Base-by-base conservation (phyloP, 2,329 filamentous ascomycete species). In the Cladosporium sp. region DNA sequence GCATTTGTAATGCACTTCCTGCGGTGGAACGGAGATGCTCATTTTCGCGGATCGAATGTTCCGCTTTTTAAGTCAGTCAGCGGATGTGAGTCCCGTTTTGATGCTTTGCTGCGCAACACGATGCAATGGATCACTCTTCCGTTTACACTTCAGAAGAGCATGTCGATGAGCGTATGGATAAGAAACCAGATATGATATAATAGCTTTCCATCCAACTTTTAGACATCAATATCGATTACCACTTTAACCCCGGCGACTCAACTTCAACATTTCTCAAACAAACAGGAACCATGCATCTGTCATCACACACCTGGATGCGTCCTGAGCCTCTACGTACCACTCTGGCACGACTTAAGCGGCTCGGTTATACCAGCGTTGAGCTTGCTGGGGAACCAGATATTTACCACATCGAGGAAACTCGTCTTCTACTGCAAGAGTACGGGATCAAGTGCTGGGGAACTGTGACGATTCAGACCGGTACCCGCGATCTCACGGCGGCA, bases 401-500 rank as follows among this genome's bases (percentile, higher is more conserved):
- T 20, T 43, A 43, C 27, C 41, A 20, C 20, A 30, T 43, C 6
- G 20, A 18, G 12, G 20, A 29, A 15, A 43, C 41, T 7, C 41
- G 25, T 4, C 22, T 16, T 6, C 41, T 29, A 9, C 18, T 43
- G 22, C 12, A 43, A 30, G 41, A 43, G 25, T 32, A 43, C 27
- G 25, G 32, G 20, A 43, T 43, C 12, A 12, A 5, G 7, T 43
- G 41, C 41, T 43, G 41, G 41, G 41, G 41, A n/a, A 32, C 41
- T 3, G 41, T 43, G n/a, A 43, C 41, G 8, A 30, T 43, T n/a
- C 27, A 33, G 15, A 46, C 27, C 3, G 27, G 27, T n/a, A 33
- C 27, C n/a, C 42, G 42, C 13, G 42, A 46, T 15, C 29, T 46
- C 27, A 46, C 30, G 8, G n/a, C 27, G n/a, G 27, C 42, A 13